Conservation (phyloP, 805 yeast genomes). For the Ascoidea tarda region DNA sequence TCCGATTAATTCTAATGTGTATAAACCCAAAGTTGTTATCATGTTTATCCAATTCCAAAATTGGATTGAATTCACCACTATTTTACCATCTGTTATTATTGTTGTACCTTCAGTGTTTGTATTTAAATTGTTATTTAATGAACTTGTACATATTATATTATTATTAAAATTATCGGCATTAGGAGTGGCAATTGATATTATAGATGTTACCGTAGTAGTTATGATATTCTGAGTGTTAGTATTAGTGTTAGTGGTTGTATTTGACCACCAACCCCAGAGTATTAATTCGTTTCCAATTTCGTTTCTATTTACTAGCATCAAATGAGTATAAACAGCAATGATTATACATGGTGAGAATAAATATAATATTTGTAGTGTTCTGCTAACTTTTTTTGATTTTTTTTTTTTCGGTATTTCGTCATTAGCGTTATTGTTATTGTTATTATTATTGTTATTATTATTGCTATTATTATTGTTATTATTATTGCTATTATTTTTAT, state of each 20-base stretch:
- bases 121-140: conserved; percentile 1
- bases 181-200: not conserved
- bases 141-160: conserved; percentile 9
- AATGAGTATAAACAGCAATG: conserved; percentile 89
- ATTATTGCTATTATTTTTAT: not conserved
- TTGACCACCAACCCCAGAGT: conserved; percentile 41
- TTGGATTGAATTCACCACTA: conserved; percentile 62
- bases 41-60: conserved; percentile 97
- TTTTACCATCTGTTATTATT: conserved; percentile 10
- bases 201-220: not conserved
- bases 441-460: conserved; percentile 4
- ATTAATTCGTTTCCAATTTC: conserved; percentile 50
- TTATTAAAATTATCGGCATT: no score
- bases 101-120: not conserved
- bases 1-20: conserved; percentile 57
- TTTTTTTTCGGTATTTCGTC: not conserved
- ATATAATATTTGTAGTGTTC: conserved; percentile 45
- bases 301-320: conserved; percentile 80
- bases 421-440: not conserved
- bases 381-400: not conserved
- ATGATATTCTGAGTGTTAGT: not conserved
- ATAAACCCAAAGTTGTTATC: conserved; percentile 63
- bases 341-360: conserved; percentile 89
- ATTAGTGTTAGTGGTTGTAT: not conserved
- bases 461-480: conserved; percentile 2